Base-by-base conservation (phyloP, 1,139 yeast genomes). In the Meyerozyma athensensis region DNA sequence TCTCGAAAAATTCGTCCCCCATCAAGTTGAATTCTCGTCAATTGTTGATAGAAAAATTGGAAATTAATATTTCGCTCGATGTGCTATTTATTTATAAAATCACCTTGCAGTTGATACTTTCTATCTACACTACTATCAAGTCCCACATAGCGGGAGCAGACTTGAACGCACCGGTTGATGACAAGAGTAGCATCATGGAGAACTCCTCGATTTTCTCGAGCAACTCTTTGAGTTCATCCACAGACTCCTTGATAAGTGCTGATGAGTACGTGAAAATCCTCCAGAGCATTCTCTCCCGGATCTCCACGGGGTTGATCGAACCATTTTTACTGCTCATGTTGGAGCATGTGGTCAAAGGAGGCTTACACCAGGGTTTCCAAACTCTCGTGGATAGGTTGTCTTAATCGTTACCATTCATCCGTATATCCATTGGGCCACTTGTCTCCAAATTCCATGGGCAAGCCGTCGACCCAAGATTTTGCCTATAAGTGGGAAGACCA, bases 401-500 rank as follows among this genome's bases (percentile, higher is more conserved):
- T 2, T 28, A 17, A 5, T 3, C 9, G 23, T 8, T 21, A 8
- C 7, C 7, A 21, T 21, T 7, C 19, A 43, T 7, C 26, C 26
- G 12, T 22, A 13, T 22, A 22, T 22, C 46, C 47, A 44, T 34
- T 39, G 38, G 26, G 48, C 50, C 19, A 45, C 34, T 14, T 36
- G 41, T 7, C 44, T 40, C 50, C 50, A 46, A 20, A 41, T 32
- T 2, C 42, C 17, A 20, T 45, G 50, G 12, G 86, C 80, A 46
- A 72, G 65, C 46, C 81, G 59, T 44, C 94, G 69, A 7, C 95
- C 95, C 30, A 85, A 48, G 28, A 80, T 69, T 56, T 80, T 81
- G 24, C 95, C 95, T 5, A 81, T 53, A 43, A 84, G 58, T 0
- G 95, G 95, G 37, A 84, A 65, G 33, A 85, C 51, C 12, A 85